A percentile compares a stretch with the other conserved stretches of the same genome.
Evolutionary conservation across 441 rosid species (phyloP).

Genomic region (Flueggea neowawraea): DNA sequence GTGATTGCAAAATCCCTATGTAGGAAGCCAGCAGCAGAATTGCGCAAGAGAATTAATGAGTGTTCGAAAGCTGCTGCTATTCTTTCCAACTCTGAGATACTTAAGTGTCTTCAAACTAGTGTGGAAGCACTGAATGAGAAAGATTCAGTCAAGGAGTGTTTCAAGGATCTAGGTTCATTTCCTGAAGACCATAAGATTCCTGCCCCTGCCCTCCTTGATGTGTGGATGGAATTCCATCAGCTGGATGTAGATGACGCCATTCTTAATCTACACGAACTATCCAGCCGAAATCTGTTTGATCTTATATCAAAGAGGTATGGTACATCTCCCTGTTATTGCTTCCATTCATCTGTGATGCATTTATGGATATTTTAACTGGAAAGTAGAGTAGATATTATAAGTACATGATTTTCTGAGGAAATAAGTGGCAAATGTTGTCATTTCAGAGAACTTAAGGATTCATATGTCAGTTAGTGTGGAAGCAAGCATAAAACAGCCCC

Average conservation of each 20-base stretch:
- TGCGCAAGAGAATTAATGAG: constrained; percentile 33
- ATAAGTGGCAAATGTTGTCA: no score
- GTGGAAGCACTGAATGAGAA: constrained; percentile 34
- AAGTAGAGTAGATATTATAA: no score
- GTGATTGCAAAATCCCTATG: constrained; percentile 57
- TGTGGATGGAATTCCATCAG: constrained; percentile 52
- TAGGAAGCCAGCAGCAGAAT: constrained; percentile 24
- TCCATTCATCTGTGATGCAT: no score
- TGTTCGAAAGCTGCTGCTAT: constrained; percentile 32
- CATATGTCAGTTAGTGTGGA: no score
- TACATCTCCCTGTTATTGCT: neutral
- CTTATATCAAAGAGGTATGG: constrained; percentile 37
- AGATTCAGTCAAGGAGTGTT: constrained; percentile 43
- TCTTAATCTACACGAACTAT: constrained; percentile 33
- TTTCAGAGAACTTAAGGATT: no score
- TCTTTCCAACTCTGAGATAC: constrained; percentile 22
- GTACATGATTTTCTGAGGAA: no score
- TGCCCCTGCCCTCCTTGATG: constrained; percentile 44
- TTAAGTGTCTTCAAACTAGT: constrained; percentile 36
- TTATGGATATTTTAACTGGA: no score
- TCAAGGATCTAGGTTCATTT: constrained; percentile 60
- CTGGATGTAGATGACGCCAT: constrained; percentile 28
- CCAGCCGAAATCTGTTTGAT: constrained; percentile 36
- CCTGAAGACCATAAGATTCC: constrained; percentile 61
- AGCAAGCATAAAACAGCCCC: no score